A percentile compares a stretch with the other conserved stretches of the same genome.
phyloP scores from a whole-genome alignment of 805 yeast genomes.

The Cyberlindnera mississippiensis region DNA sequence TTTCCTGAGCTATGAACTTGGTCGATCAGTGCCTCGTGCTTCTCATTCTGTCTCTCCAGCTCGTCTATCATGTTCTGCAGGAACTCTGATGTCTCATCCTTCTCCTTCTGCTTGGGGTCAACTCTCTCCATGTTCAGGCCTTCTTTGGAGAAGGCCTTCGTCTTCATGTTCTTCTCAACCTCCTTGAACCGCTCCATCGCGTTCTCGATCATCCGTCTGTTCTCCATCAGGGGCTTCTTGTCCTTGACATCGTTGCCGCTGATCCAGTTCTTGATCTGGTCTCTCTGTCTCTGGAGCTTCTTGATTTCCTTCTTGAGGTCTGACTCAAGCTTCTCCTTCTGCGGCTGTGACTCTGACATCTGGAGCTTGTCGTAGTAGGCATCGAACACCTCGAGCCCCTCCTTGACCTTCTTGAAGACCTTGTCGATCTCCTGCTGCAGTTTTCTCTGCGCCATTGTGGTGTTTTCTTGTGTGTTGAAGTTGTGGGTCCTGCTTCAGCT shows the following conservation, averaged over 20 bases:
- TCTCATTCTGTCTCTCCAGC: constrained; percentile 75
- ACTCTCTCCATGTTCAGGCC: constrained; percentile 72
- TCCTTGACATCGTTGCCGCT: constrained; percentile 89
- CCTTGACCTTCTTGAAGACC: constrained; percentile 85
- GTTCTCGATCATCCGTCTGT: constrained; percentile 60
- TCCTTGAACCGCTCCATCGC: constrained; percentile 97
- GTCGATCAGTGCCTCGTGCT: constrained; percentile 68
- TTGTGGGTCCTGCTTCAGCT: too few relatives aligned
- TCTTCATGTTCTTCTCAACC: constrained; percentile 88
- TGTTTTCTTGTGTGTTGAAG: neutral
- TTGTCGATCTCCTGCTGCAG: constrained; percentile 79
- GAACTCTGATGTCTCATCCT: constrained; percentile 67
- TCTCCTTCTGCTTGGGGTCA: constrained; percentile 80
- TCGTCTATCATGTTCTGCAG: constrained; percentile 72
- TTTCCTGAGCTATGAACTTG: constrained; percentile 46
- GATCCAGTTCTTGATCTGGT: constrained; percentile 93
- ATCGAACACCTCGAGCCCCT: constrained; percentile 85
- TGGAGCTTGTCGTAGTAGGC: constrained; percentile 81
- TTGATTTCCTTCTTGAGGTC: constrained; percentile 94
- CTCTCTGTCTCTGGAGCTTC: constrained; percentile 88
- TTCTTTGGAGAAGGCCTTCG: constrained; percentile 91
- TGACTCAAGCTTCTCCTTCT: constrained; percentile 88
- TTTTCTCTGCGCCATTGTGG: constrained; percentile 43
- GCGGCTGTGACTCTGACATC: constrained; percentile 76
- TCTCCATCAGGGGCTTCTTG: constrained; percentile 75